Base-by-base conservation (phyloP, 257 asterid species). In the Leonotis leonurus region DNA sequence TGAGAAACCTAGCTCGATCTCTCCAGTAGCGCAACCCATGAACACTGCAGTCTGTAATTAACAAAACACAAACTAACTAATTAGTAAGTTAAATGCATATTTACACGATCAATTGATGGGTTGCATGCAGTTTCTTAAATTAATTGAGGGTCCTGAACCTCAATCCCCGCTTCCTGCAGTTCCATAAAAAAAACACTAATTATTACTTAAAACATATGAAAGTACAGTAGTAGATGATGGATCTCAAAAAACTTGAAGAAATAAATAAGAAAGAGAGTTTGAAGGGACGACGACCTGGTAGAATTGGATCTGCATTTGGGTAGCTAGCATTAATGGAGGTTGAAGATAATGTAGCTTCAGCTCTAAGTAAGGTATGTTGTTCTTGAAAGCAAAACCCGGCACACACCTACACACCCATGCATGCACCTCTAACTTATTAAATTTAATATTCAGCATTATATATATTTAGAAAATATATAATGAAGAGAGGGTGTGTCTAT, bases 11-110 rank as follows among this genome's bases (percentile, higher is more conserved):
- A 89, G 41, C 80, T 89, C 96, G 40, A 89, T 77, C 66, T 83
- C 96, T 73, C 96, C 96, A 0, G 48, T 7, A 40, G 70, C 56
- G 62, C 95, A 86, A 7, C 90, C 88, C 90, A 89, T 80, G 64
- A 86, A 80, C 27, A 80, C 73, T 17, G 74, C 77, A 8, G 70
- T 77, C 96, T 88, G 67, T 44, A 17, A 40, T 39, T 6, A 32
- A 7, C 8, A 8, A n/a, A n/a, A n/a, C n/a, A n/a, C n/a, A n/a
- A n/a, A n/a, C n/a, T n/a, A n/a, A n/a, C n/a, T n/a, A n/a, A n/a
- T n/a, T n/a, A n/a, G n/a, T n/a, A n/a, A n/a, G n/a, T n/a, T n/a
- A n/a, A n/a, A n/a, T n/a, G n/a, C n/a, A n/a, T n/a, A n/a, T n/a
- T n/a, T n/a, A n/a, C n/a, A n/a, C n/a, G n/a, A n/a, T n/a, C n/a